A percentile compares a stretch with the other conserved stretches of the same genome.
These are phyloP conservation scores for Ophiocordyceps robertsii DNA, from an alignment of 2,329 filamentous ascomycete genomes.

Conservation along the genomic window DNA sequence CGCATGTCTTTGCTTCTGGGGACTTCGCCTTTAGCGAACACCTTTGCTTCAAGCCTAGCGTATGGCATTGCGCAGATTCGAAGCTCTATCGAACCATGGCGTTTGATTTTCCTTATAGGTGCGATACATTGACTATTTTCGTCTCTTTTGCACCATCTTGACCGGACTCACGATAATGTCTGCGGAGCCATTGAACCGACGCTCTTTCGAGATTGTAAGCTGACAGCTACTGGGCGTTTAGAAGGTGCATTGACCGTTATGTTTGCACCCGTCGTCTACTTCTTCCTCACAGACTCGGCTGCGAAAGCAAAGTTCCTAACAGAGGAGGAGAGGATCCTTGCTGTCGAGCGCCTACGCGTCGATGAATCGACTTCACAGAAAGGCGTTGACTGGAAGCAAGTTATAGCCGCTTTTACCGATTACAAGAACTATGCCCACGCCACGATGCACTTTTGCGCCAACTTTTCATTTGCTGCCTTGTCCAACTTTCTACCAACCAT, in stretches of 20 bases:
- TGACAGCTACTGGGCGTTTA: neutral
- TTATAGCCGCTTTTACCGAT: slow-evolving; percentile 18
- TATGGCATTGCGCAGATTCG: slow-evolving; percentile 18
- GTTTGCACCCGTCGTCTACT: slow-evolving; percentile 14
- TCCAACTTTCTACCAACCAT: slow-evolving; percentile 28
- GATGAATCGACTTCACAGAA: slow-evolving; percentile 3
- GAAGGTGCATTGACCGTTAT: slow-evolving; percentile 15
- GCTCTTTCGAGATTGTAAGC: too few species aligned
- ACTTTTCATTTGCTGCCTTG: slow-evolving; percentile 22
- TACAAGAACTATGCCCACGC: slow-evolving; percentile 21
- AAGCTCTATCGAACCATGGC: slow-evolving; percentile 13
- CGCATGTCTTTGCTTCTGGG: slow-evolving; percentile 14
- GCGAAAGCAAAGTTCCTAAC: slow-evolving; percentile 14
- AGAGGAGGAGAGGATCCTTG: slow-evolving; percentile 12
- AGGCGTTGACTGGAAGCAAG: slow-evolving; percentile 14
- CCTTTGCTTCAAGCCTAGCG: slow-evolving; percentile 18
- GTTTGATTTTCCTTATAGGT: slow-evolving; percentile 16
- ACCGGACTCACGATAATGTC: too few species aligned
- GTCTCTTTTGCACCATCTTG: too few species aligned
- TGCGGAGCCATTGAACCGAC: too few species aligned
- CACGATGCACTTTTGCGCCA: slow-evolving; percentile 24
- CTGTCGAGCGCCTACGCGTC: slow-evolving; percentile 8
- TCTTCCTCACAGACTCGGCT: slow-evolving; percentile 17
- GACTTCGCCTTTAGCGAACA: slow-evolving; percentile 17
- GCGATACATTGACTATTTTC: too few species aligned